Conservation (phyloP, 78 protist species). For the Tieghemostelium lacteum region DNA sequence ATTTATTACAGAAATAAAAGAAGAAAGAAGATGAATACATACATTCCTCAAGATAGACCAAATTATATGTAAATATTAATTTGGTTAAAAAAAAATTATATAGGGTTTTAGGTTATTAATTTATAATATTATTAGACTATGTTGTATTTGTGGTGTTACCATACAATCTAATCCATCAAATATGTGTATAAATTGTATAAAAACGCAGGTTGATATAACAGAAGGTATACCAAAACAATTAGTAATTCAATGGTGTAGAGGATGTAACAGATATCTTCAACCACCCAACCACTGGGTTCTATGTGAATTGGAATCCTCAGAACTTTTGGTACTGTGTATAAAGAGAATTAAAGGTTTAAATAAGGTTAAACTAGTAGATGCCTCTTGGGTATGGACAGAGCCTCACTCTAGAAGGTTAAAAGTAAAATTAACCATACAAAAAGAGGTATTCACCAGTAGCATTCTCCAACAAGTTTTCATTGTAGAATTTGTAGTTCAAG, state of each 20-base stretch:
- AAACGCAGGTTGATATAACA: conserved; percentile 96
- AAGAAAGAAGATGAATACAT: no score
- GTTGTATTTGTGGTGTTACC: conserved; percentile 83
- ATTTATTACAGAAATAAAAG: no score
- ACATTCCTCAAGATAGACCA: conserved; percentile 24
- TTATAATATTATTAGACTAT: conserved; percentile 49
- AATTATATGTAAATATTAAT: conserved; percentile 3
- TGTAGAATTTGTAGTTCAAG: conserved; percentile 93
- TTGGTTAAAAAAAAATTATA: background rate
- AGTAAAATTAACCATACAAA: conserved; percentile 95
- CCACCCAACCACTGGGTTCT: conserved; percentile 93
- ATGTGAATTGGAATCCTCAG: conserved; percentile 94
- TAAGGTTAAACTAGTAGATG: conserved; percentile 96
- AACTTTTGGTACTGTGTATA: conserved; percentile 95
- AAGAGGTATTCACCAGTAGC: conserved; percentile 90
- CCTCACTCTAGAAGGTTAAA: conserved; percentile 98
- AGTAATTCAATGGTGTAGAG: conserved; percentile 91
- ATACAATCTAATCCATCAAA: conserved; percentile 95
- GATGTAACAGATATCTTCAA: conserved; percentile 94
- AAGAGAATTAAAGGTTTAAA: conserved; percentile 92
- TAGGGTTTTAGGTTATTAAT: background rate
- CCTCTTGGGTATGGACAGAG: conserved; percentile 99
- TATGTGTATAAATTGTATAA: conserved; percentile 98
- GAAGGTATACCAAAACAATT: conserved; percentile 95
- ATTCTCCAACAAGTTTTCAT: conserved; percentile 90